Evolutionary conservation across 2,329 filamentous ascomycete genomes (phyloP).

Genomic region (Lachnellula hyalina): DNA sequence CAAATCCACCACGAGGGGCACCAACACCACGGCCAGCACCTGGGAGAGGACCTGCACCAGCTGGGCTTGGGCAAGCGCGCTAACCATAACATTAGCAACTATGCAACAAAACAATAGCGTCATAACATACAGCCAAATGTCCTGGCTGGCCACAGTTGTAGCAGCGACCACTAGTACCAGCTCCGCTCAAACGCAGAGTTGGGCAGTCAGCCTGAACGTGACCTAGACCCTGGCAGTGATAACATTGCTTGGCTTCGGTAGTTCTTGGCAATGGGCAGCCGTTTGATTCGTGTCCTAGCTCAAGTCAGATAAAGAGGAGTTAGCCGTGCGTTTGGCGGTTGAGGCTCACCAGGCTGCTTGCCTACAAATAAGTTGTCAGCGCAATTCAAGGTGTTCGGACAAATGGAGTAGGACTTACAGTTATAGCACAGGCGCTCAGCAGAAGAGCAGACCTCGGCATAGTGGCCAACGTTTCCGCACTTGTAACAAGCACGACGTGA

Average conservation of each 20-base stretch:
- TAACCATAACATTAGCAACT: constrained; percentile 32
- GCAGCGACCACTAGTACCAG: constrained; percentile 78
- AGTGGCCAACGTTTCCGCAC: constrained; percentile 77
- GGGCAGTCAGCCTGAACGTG: constrained; percentile 99
- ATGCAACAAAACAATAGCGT: background rate
- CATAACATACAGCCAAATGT: constrained; percentile 72
- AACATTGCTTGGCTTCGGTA: constrained; percentile 99
- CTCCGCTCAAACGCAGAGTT: constrained; percentile 84
- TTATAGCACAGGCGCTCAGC: constrained; percentile 99
- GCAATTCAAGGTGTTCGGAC: background rate
- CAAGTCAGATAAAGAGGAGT: background rate
- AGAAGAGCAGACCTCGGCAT: constrained; percentile 89
- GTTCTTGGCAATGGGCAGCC: constrained; percentile 94
- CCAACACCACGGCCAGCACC: constrained; percentile 61
- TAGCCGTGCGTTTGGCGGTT: background rate
- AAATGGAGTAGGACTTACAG: constrained; percentile 54
- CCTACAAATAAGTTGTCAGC: constrained; percentile 38
- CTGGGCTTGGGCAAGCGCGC: constrained; percentile 79
- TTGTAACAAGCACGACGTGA: constrained; percentile 71
- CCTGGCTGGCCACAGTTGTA: constrained; percentile 94
- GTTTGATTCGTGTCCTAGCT: constrained; percentile 83
- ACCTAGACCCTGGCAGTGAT: constrained; percentile 97
- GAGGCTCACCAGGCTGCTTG: constrained; percentile 69
- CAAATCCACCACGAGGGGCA: constrained; percentile 66
- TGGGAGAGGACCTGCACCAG: constrained; percentile 40